These are phyloP conservation scores for Ephemerocybe angulata DNA, from an alignment of 768 basidiomycete genomes.

Conservation along the genomic window DNA sequence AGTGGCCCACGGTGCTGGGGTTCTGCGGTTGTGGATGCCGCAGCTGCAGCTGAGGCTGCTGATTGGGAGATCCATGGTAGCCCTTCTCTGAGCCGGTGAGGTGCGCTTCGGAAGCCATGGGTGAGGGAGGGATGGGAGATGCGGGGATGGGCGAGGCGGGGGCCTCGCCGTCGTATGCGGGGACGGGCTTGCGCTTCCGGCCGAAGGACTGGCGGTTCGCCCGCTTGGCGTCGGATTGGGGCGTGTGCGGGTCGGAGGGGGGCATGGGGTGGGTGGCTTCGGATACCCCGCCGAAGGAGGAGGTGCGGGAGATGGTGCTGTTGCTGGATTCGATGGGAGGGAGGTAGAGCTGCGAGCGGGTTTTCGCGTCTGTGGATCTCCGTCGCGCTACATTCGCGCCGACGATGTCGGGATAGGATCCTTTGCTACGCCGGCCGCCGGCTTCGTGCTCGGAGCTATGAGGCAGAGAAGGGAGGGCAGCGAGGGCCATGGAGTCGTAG, in stretches of 20 bases:
- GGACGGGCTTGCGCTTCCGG: constrained; percentile 54
- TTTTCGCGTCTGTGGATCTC: constrained; percentile 20
- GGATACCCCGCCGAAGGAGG: neutral
- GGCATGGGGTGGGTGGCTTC: constrained; percentile 10
- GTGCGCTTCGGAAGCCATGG: neutral
- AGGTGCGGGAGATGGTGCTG: neutral
- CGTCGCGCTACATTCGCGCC: constrained; percentile 15
- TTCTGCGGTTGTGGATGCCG: constrained; percentile 1
- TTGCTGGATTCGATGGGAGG: constrained; percentile 3
- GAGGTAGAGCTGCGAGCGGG: constrained; percentile 21
- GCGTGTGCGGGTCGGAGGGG: constrained; percentile 8
- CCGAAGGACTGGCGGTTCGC: constrained; percentile 29
- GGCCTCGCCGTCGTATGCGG: constrained; percentile 38
- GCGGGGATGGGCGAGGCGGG: constrained; percentile 12
- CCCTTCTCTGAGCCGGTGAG: neutral
- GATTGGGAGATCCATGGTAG: too few relatives aligned
- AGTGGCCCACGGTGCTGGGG: constrained; percentile 17
- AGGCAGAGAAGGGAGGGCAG: constrained; percentile 21
- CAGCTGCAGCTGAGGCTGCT: too few relatives aligned
- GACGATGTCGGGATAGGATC: neutral
- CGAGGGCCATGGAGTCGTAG: constrained; percentile 19
- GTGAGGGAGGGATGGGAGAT: constrained; percentile 11
- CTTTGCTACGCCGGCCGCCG: neutral
- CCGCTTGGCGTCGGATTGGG: constrained; percentile 14
- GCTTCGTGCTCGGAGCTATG: constrained; percentile 9